Conservation (phyloP, 1,284 basidiomycete genomes). For the Melampsora allii-populina region DNA sequence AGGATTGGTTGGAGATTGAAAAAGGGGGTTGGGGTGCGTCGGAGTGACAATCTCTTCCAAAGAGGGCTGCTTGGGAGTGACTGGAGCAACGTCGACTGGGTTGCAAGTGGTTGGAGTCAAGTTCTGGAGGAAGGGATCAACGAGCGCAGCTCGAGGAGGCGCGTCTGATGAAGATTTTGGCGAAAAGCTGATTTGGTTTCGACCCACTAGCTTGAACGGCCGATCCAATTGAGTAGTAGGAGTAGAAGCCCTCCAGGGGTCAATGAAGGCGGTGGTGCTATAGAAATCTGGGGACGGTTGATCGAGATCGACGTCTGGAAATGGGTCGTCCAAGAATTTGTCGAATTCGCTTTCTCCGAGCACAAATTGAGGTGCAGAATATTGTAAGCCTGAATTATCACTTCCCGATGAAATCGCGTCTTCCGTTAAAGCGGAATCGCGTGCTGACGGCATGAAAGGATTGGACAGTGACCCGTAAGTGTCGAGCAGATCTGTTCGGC, state of each 20-base stretch:
- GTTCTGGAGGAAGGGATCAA: not conserved
- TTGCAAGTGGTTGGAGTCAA: not conserved
- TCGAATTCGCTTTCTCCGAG: not conserved
- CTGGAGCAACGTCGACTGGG: not conserved
- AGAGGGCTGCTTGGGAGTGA: not conserved
- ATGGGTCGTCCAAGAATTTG: not conserved
- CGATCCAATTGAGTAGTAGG: constrained; percentile 1
- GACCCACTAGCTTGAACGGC: not conserved
- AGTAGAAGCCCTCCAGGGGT: not conserved
- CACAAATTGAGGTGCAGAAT: not conserved
- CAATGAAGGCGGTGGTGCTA: constrained; percentile 5
- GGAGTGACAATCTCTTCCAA: not conserved
- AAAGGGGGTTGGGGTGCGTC: not conserved
- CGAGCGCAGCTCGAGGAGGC: not conserved
- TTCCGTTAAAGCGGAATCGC: not conserved
- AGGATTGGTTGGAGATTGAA: not conserved
- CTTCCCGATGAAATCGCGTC: constrained; percentile 1
- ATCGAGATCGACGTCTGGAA: constrained; percentile 3
- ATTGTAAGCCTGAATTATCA: not conserved
- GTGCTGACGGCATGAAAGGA: constrained; percentile 1
- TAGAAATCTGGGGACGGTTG: not conserved
- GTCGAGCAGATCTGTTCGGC: too few species aligned
- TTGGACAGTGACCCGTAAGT: not conserved
- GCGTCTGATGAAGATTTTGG: not conserved
- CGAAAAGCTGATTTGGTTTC: not conserved